Percentiles rank a stretch among this genome's conserved stretches.
phyloP scores from a whole-genome alignment of 345 rosid genomes.

The Gossypium turneri region DNA sequence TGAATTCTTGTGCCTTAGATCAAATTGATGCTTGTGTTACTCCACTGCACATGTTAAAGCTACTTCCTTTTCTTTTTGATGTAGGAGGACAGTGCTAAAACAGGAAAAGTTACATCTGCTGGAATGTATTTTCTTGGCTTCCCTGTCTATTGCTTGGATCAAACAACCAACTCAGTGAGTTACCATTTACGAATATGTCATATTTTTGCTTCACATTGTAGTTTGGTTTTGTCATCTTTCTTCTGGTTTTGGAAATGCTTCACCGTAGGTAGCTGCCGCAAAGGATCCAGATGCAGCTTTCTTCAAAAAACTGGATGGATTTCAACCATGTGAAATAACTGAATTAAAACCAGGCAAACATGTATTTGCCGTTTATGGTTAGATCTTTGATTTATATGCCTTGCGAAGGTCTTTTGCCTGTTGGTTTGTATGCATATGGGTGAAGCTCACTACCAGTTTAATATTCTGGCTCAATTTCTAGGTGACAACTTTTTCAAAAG shows the following conservation, averaged over 20 bases:
- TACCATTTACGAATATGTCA: constrained; percentile 1
- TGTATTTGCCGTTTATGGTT: constrained; percentile 93
- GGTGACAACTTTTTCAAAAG: constrained; percentile 96
- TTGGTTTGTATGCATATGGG: constrained; percentile 11
- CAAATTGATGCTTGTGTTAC: neutral
- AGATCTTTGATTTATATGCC: constrained; percentile 28
- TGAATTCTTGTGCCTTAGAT: neutral
- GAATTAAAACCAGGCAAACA: constrained; percentile 89
- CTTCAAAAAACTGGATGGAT: constrained; percentile 89
- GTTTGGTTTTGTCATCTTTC: constrained; percentile 13
- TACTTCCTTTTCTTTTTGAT: constrained; percentile 6
- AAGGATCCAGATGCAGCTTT: constrained; percentile 91
- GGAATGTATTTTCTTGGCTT: constrained; percentile 98
- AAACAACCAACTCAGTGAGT: constrained; percentile 65
- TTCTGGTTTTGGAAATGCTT: constrained; percentile 10
- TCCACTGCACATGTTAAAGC: neutral
- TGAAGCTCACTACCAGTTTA: constrained; percentile 15
- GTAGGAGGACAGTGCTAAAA: constrained; percentile 86
- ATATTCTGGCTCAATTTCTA: constrained; percentile 28
- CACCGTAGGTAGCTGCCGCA: constrained; percentile 59
- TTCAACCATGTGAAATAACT: constrained; percentile 91
- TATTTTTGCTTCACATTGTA: neutral
- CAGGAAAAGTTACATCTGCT: constrained; percentile 83
- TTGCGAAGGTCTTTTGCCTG: constrained; percentile 2
- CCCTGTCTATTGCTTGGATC: constrained; percentile 89